Conservation (phyloP, 2,329 filamentous ascomycete genomes). For the Arthrinium puccinioides region DNA sequence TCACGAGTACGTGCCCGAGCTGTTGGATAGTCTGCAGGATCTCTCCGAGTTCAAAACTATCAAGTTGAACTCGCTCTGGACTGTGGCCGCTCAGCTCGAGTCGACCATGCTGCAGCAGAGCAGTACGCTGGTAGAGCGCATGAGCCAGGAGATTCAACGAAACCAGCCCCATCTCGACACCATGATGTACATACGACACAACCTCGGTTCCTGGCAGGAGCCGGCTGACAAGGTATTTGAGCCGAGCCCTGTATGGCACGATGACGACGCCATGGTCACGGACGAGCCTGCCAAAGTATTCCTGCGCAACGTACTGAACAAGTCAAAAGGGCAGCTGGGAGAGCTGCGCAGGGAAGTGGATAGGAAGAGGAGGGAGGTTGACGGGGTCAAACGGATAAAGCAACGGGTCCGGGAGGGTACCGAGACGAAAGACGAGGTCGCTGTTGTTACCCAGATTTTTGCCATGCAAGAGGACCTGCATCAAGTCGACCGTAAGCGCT, state of each 20-base stretch:
- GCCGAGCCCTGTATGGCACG: conserved; percentile 93
- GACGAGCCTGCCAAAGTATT: conserved; percentile 87
- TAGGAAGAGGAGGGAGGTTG: conserved; percentile 78
- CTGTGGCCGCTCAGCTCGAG: conserved; percentile 71
- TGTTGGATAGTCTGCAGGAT: conserved; percentile 90
- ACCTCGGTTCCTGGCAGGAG: conserved; percentile 74
- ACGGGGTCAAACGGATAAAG: conserved; percentile 65
- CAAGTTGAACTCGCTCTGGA: conserved; percentile 83
- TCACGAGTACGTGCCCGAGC: conserved; percentile 89
- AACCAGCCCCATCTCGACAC: conserved; percentile 88
- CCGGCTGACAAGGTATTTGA: conserved; percentile 82
- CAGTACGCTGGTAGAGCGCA: conserved; percentile 61
- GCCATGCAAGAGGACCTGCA: conserved; percentile 78
- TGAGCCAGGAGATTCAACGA: conserved; percentile 74
- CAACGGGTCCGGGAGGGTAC: conserved; percentile 73
- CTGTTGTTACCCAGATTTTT: conserved; percentile 78
- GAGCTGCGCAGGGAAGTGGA: conserved; percentile 79
- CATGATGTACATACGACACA: conserved; percentile 97
- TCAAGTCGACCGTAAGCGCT: conserved; percentile 71
- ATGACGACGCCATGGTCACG: conserved; percentile 77
- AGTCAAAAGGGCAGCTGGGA: conserved; percentile 77
- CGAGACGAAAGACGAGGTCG: conserved; percentile 83
- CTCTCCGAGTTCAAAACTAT: conserved; percentile 81
- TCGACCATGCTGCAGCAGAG: conserved; percentile 70
- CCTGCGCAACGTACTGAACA: conserved; percentile 82